Evolutionary conservation across 768 basidiomycete species (phyloP), one percentile per base, ranked within the genome.

Genomic region (Mycena amicta): DNA sequence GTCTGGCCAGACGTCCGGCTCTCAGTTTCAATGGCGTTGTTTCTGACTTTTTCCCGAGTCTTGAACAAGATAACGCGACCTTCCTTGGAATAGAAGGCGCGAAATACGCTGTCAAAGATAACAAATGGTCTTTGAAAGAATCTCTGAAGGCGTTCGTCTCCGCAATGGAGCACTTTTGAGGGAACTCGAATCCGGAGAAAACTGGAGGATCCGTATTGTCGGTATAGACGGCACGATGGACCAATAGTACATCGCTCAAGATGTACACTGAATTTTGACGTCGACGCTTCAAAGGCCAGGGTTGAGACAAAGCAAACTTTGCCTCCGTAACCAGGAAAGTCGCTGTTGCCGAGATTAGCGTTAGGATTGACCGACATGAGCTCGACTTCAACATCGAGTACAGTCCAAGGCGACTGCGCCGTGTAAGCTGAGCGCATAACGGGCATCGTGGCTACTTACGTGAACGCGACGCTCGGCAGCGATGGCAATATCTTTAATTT

Each of bases 21-120:
- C 15, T 40, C 29, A 6, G 52, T 37, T 6, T 60, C 22, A 2
- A 74, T 65, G 0, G 46, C 40, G 5, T 58, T 67, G 2, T 66
- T 59, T 22, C 70, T 60, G 27, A 66, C 65, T 12, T 43, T 25
- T 57, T 88, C 86, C 56, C 84, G 75, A 0, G 86, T 87, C 52
- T 75, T 77, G 46, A 84, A 71, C 13, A 85, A 72, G 58, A 87
- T 85, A 0, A 85, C 79, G 26, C 68, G 82, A 13, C 73, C 68
- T 3, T 90, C 86, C 64, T 88, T 88, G 4, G 81, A 78, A 62
- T 74, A 85, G 62, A 88, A 88, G 0, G 85, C 76, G 0, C 85
- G 77, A 66, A 81, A 90, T 1, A 90, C 79, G 0, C 70, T 62
- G 0, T 78, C 78, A 56, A 78, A 80, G 13, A 91, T 65, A 16